phyloP scores from a whole-genome alignment of 805 yeast species.

The Candida germanica region DNA sequence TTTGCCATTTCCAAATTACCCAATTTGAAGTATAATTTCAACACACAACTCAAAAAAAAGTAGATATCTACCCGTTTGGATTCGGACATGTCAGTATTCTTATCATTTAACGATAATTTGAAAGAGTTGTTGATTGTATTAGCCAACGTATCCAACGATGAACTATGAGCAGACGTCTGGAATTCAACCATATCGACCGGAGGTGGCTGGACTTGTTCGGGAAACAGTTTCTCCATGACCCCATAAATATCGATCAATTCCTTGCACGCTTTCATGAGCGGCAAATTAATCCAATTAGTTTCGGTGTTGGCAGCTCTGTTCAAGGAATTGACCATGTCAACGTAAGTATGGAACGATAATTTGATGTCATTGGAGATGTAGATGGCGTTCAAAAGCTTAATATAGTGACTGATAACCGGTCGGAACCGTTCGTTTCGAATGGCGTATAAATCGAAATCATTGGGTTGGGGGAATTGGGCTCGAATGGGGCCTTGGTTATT shows the following conservation, averaged over 20 bases:
- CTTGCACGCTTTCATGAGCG: constrained; percentile 39
- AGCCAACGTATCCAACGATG: constrained; percentile 52
- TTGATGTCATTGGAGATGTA: constrained; percentile 31
- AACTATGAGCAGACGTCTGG: constrained; percentile 12
- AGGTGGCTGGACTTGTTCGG: constrained; percentile 21
- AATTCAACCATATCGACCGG: constrained; percentile 15
- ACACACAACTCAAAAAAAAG: constrained; percentile 65
- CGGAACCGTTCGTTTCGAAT: constrained; percentile 33
- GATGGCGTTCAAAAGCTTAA: constrained; percentile 34
- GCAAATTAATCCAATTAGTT: constrained; percentile 49
- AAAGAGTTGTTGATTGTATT: constrained; percentile 69
- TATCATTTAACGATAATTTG: constrained; percentile 74
- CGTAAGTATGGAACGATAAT: constrained; percentile 29
- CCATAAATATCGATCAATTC: constrained; percentile 41
- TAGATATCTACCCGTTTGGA: constrained; percentile 66
- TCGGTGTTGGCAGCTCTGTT: constrained; percentile 54
- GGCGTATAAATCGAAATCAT: constrained; percentile 38
- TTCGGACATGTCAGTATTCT: constrained; percentile 46
- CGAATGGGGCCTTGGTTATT: constrained; percentile 26
- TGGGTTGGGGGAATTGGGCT: constrained; percentile 33
- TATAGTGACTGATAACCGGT: constrained; percentile 29
- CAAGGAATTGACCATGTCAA: constrained; percentile 42
- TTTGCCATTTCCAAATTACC: constrained; percentile 70
- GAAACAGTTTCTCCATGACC: constrained; percentile 29
- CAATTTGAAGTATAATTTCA: constrained; percentile 65